Percentiles rank a stretch among this genome's conserved stretches.
Evolutionary conservation across 2,329 filamentous ascomycete genomes (phyloP).

Genomic region (Juglanconis oblonga): DNA sequence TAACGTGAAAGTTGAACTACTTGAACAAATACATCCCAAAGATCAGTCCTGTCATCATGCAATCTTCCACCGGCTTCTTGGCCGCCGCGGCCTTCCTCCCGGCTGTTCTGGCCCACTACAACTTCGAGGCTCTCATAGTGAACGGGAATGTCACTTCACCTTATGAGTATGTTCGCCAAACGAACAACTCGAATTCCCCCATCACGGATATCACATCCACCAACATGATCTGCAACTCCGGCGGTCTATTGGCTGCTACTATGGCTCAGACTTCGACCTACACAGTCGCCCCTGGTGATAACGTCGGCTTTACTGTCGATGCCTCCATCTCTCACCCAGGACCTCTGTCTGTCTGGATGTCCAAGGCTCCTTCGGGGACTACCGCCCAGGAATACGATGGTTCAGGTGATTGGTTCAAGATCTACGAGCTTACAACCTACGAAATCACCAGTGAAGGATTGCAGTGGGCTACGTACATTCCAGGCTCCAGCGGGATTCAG

Average conservation of each 20-base stretch:
- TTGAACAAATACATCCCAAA: not conserved
- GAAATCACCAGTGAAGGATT: conserved; percentile 28
- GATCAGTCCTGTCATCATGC: conserved; percentile 1
- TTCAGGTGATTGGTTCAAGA: conserved; percentile 21
- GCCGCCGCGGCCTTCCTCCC: conserved; percentile 12
- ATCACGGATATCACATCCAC: conserved; percentile 35
- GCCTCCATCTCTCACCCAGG: conserved; percentile 35
- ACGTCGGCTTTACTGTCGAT: conserved; percentile 39
- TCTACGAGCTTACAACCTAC: conserved; percentile 31
- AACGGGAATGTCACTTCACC: conserved; percentile 21
- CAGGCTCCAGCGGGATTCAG: conserved; percentile 9
- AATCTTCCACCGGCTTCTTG: conserved; percentile 1
- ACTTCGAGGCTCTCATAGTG: conserved; percentile 22
- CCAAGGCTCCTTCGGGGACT: conserved; percentile 30
- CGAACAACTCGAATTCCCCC: conserved; percentile 33
- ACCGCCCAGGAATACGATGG: conserved; percentile 30
- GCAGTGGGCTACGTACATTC: conserved; percentile 28
- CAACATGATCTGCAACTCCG: conserved; percentile 38
- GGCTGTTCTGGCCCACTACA: conserved; percentile 18
- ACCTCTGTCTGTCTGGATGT: conserved; percentile 37
- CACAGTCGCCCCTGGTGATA: conserved; percentile 35
- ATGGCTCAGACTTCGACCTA: conserved; percentile 34
- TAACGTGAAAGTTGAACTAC: not conserved
- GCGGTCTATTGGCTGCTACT: conserved; percentile 26
- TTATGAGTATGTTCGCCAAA: conserved; percentile 23